A percentile compares a stretch with the other conserved stretches of the same genome.
These are phyloP conservation scores for Pseudopediastrum boryanum DNA, from an alignment of 139 green algal genomes.

Conservation along the genomic window DNA sequence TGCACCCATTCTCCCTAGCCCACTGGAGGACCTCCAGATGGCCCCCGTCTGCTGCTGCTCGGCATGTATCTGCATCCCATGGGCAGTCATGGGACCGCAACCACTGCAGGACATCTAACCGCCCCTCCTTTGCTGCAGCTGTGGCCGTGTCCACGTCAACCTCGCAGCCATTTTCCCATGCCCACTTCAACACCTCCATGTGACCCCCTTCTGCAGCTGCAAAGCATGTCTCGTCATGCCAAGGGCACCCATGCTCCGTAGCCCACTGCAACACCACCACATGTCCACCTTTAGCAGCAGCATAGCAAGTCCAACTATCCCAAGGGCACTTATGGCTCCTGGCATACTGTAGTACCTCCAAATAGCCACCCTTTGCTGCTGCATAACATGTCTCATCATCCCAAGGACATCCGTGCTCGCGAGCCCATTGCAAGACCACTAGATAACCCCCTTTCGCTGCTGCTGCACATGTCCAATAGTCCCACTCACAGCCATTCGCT, in stretches of 20 bases:
- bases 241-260: too few relatives aligned
- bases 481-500: neutral
- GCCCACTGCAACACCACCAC: too few relatives aligned
- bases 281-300: neutral
- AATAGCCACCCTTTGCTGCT: neutral
- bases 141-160: neutral
- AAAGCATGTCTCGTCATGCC: too few relatives aligned
- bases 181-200: neutral
- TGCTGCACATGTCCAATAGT: neutral
- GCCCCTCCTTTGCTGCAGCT: neutral
- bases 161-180: neutral
- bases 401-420: too few relatives aligned
- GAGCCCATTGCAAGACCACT: neutral
- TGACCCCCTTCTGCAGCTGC: too few relatives aligned
- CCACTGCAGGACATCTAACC: neutral
- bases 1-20: too few relatives aligned
- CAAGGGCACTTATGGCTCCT: neutral
- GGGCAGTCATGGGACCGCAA: neutral
- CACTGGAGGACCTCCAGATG: too few relatives aligned
- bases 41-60: neutral
- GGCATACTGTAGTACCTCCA: neutral
- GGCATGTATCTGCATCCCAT: neutral
- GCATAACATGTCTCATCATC: neutral
- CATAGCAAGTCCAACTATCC: neutral
- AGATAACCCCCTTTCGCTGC: neutral